Evolutionary conservation across 2,329 filamentous ascomycete genomes (phyloP), one percentile per base, ranked within the genome.

Genomic region (Pseudocercospora fuligena): DNA sequence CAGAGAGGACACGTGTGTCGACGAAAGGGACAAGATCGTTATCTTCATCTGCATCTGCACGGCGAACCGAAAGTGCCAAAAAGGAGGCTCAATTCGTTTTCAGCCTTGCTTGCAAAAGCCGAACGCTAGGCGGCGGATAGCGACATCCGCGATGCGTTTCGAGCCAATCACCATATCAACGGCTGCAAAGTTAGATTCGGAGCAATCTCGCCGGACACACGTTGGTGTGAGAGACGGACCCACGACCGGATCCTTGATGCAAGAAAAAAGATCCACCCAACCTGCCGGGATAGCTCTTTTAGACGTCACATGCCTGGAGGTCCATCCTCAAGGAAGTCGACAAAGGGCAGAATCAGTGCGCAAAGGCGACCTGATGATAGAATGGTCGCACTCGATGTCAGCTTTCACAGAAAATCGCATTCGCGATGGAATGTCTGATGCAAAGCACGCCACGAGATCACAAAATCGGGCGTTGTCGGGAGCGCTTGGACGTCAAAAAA

Each of bases 401-500:
- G 27, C 54, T 12, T 25, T 11, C 51, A 54, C 31, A 58, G 51
- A 23, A 40, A 59, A 27, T 36, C 64, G 19, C 36, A 47, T 40
- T 46, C 53, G 58, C 49, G 51, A 53, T 60, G 12, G 49, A 27
- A 46, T 27, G 25, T 25, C 21, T 59, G 53, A 36, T 66, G 63
- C 27, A 31, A 63, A 23, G 36, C 58, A 57, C 54, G 31, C 25
- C 43, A 47, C 46, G 53, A 58, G 43, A 36, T 31, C 53, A 54
- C 62, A 54, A 29, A 63, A 23, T 66, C 69, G 66, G 66, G 66
- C 51, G 54, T 67, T 64, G 59, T 54, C 69, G 69, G 31, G 46
- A 36, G 53, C 61, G 66, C 66, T 67, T 66, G 64, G 69, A 68
- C 69, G 54, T 64, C 23, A 57, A 63, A 70, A 66, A 64, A 64